phyloP scores from a whole-genome alignment of 2,329 filamentous ascomycete genomes.

The Escovopsis weberi region DNA sequence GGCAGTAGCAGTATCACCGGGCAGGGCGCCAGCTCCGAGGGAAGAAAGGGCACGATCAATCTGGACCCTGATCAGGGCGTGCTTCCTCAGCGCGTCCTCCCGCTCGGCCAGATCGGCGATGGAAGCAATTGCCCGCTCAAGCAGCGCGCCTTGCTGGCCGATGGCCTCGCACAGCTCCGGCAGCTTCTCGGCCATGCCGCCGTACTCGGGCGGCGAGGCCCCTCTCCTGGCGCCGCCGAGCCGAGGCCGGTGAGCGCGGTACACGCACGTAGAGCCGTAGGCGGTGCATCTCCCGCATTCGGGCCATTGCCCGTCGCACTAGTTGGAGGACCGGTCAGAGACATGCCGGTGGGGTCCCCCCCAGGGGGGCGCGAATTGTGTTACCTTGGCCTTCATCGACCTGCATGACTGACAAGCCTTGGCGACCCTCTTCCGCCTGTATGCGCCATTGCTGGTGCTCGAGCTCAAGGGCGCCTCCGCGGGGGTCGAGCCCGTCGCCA shows the following conservation, averaged over 20 bases:
- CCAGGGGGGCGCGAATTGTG: background rate
- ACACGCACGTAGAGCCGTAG: slow-evolving; percentile 11
- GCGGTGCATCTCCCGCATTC: slow-evolving; percentile 12
- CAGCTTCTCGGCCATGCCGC: background rate
- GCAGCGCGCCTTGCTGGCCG: slow-evolving; percentile 11
- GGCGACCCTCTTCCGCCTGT: slow-evolving; percentile 9
- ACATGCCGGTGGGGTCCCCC: background rate
- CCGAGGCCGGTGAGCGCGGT: slow-evolving; percentile 1
- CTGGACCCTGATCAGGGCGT: background rate
- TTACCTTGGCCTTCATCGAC: slow-evolving; percentile 13
- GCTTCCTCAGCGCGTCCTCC: background rate
- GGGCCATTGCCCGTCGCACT: slow-evolving; percentile 10
- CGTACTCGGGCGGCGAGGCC: background rate
- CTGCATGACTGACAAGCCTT: slow-evolving; percentile 13
- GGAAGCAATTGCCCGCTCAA: background rate
- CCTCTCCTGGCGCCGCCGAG: background rate
- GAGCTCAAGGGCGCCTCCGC: no score
- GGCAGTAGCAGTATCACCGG: background rate
- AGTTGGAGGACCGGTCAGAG: background rate
- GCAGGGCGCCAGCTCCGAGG: background rate
- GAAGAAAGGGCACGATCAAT: background rate
- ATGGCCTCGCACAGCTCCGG: background rate
- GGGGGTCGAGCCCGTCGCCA: no score
- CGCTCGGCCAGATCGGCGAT: background rate
- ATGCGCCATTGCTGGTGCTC: background rate